Conservation (phyloP, 129 eudicot species). For the Escallonia herrerae region DNA sequence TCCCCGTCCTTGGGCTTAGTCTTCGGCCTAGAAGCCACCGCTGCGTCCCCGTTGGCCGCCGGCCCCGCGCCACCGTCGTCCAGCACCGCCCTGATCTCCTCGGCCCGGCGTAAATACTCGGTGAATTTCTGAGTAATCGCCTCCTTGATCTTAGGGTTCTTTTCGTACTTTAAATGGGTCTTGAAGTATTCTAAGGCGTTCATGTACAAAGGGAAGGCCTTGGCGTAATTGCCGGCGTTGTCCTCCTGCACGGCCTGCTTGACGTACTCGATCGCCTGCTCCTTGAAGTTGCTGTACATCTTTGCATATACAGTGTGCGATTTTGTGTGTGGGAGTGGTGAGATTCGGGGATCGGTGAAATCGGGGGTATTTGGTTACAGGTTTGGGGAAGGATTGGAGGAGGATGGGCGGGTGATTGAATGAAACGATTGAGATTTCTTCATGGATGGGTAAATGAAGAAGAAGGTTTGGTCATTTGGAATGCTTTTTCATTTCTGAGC, state of each 20-base stretch:
- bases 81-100: conserved; percentile 80
- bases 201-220: conserved; percentile 81
- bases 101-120: conserved; percentile 84
- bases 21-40: conserved; percentile 72
- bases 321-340: not conserved
- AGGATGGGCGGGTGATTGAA: conserved; percentile 4
- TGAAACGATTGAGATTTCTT: conserved; percentile 8
- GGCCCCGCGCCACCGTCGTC: conserved; percentile 75
- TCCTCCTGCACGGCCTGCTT: conserved; percentile 86
- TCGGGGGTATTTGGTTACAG: too few species aligned
- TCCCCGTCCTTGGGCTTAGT: conserved; percentile 62
- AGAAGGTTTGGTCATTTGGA: too few species aligned
- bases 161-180: conserved; percentile 80
- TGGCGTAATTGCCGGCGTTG: conserved; percentile 79
- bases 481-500: too few species aligned
- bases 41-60: conserved; percentile 54
- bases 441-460: conserved; percentile 16
- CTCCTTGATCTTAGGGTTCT: conserved; percentile 78
- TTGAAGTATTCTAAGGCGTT: conserved; percentile 88
- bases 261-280: conserved; percentile 88
- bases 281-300: conserved; percentile 95
- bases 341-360: conserved; percentile 11
- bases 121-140: conserved; percentile 90
- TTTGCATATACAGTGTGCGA: conserved; percentile 15
- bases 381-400: conserved; percentile 14